Evolutionary conservation across 441 rosid genomes (phyloP).

Genomic region (Populus hybrid): DNA sequence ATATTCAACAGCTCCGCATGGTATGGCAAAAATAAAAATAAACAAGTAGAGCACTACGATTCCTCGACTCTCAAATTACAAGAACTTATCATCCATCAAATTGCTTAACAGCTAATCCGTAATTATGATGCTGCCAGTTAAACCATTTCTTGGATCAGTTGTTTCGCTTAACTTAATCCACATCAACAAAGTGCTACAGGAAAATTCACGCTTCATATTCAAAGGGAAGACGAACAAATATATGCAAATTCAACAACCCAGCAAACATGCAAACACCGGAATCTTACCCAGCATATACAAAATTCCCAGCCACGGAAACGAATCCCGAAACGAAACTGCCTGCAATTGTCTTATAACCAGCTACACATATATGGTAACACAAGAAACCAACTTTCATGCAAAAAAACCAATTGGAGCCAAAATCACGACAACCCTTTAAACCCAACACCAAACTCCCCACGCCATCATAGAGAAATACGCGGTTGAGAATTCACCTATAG

Average conservation of each 20-base stretch:
- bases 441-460: neutral
- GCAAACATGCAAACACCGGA: neutral
- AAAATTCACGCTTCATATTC: neutral
- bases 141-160: neutral
- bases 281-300: neutral
- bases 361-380: neutral
- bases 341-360: neutral
- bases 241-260: neutral
- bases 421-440: neutral
- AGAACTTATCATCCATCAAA: neutral
- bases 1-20: neutral
- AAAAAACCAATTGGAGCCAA: constrained; percentile 7
- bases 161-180: neutral
- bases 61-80: neutral
- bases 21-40: neutral
- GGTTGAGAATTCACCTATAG: neutral
- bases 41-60: neutral
- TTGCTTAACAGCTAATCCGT: constrained; percentile 2
- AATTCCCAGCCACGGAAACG: neutral
- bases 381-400: constrained; percentile 12
- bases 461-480: neutral
- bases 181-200: neutral
- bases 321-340: neutral
- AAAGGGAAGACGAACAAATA: neutral
- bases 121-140: constrained; percentile 10